A percentile compares a stretch with the other conserved stretches of the same genome.
These are phyloP conservation scores for Blastobotrys illinoisensis DNA, from an alignment of 1,139 yeast species.

Conservation along the genomic window DNA sequence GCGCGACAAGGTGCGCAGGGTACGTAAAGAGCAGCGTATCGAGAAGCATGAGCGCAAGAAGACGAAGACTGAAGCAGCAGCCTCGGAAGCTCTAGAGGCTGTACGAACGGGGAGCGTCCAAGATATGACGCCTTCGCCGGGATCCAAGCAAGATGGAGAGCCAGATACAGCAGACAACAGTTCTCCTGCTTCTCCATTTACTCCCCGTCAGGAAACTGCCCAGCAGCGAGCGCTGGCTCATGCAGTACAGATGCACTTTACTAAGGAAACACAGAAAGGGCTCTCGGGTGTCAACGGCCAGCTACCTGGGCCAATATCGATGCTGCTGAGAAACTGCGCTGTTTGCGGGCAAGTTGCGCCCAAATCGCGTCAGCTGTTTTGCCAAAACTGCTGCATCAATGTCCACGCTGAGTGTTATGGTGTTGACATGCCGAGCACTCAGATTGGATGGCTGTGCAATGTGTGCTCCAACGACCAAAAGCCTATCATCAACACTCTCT, in stretches of 20 bases:
- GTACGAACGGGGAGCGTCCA: neutral
- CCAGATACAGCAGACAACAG: neutral
- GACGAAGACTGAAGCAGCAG: slow-evolving; percentile 1
- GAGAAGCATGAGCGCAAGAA: slow-evolving; percentile 6
- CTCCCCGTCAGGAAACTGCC: neutral
- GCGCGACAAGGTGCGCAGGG: slow-evolving; percentile 15
- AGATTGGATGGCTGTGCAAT: slow-evolving; percentile 67
- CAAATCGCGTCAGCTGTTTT: slow-evolving; percentile 42
- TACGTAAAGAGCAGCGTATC: slow-evolving; percentile 7
- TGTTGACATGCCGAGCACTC: slow-evolving; percentile 1
- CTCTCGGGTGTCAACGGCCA: neutral
- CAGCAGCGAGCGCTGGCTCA: slow-evolving; percentile 1
- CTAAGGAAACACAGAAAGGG: neutral
- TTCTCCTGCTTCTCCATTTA: neutral
- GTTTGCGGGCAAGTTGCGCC: slow-evolving; percentile 49
- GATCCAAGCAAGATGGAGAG: neutral
- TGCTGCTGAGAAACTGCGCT: slow-evolving; percentile 36
- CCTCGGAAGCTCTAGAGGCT: neutral
- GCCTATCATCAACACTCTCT: slow-evolving; percentile 52
- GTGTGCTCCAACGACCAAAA: slow-evolving; percentile 66
- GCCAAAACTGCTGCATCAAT: slow-evolving; percentile 63
- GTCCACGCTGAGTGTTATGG: slow-evolving; percentile 77
- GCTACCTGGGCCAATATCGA: neutral
- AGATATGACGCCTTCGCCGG: neutral
- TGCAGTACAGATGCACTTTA: neutral